Conservation (phyloP, 345 rosid genomes). For the Clausena lansium region DNA sequence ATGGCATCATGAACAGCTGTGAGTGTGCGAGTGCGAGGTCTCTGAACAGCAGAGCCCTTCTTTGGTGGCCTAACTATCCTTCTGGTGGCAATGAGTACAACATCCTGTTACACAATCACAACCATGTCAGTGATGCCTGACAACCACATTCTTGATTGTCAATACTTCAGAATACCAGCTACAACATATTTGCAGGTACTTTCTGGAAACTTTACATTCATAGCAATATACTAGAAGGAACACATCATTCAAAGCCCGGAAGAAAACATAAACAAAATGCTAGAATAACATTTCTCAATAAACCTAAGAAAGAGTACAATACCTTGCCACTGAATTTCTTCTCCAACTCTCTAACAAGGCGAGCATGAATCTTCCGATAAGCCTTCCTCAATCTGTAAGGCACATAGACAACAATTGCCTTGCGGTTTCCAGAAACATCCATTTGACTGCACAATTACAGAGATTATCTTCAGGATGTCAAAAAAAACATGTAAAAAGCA, state of each 20-base stretch:
- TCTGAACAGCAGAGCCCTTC: conserved; percentile 88
- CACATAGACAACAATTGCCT: conserved; percentile 77
- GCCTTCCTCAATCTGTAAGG: conserved; percentile 87
- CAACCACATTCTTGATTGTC: background rate
- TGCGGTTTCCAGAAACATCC: conserved; percentile 69
- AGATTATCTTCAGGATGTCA: background rate
- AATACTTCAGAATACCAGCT: background rate
- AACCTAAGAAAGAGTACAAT: background rate
- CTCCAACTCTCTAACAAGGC: conserved; percentile 90
- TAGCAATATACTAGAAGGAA: background rate
- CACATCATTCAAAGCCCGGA: background rate
- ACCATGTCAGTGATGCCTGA: background rate
- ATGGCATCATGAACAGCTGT: conserved; percentile 80
- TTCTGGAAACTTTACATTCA: no score
- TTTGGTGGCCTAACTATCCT: conserved; percentile 86
- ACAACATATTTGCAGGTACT: background rate
- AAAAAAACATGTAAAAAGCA: background rate
- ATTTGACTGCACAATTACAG: conserved; percentile 50
- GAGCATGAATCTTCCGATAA: conserved; percentile 76
- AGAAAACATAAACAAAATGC: background rate
- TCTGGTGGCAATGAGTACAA: conserved; percentile 64
- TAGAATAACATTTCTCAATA: background rate
- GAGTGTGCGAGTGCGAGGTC: conserved; percentile 79
- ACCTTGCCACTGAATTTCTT: conserved; percentile 97
- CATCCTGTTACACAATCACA: conserved; percentile 43